These are phyloP conservation scores for Aspergillus mulundensis DNA, from an alignment of 495 filamentous ascomycete species.

Conservation along the genomic window DNA sequence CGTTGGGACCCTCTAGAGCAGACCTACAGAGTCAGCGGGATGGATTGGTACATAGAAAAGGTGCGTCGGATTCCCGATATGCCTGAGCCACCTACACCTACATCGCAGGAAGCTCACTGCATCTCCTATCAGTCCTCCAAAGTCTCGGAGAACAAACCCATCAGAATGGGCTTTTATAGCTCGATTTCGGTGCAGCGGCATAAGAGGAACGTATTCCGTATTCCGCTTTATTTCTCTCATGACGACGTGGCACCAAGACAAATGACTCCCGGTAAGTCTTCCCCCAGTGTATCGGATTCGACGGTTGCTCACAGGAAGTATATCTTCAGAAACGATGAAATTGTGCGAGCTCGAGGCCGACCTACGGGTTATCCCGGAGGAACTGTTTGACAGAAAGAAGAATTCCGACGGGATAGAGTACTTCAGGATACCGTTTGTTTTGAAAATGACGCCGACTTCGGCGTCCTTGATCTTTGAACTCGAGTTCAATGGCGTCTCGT, in stretches of 20 bases:
- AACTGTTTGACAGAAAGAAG: constrained; percentile 16
- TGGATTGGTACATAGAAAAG: constrained; percentile 37
- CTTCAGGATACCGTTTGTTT: constrained; percentile 12
- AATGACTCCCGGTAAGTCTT: constrained; percentile 4
- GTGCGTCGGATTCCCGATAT: constrained; percentile 16
- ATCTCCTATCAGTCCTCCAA: too few species aligned
- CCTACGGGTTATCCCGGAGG: constrained; percentile 16
- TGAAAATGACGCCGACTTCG: constrained; percentile 25
- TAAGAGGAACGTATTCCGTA: not conserved
- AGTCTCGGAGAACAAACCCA: not conserved
- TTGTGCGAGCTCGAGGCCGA: constrained; percentile 24
- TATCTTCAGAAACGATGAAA: constrained; percentile 11
- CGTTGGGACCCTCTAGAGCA: constrained; percentile 18
- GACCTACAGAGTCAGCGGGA: constrained; percentile 11
- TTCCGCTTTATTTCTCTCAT: constrained; percentile 9
- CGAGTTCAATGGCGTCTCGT: constrained; percentile 26
- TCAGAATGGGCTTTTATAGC: constrained; percentile 4
- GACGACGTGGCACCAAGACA: not conserved
- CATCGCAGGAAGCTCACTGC: too few species aligned
- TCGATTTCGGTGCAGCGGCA: not conserved
- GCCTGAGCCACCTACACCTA: too few species aligned
- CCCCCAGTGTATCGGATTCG: too few species aligned
- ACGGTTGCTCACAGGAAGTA: too few species aligned
- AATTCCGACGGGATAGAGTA: constrained; percentile 23
- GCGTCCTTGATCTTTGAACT: constrained; percentile 26